These are phyloP conservation scores for Ulmus americana DNA, from an alignment of 331 rosid species.

Conservation along the genomic window DNA sequence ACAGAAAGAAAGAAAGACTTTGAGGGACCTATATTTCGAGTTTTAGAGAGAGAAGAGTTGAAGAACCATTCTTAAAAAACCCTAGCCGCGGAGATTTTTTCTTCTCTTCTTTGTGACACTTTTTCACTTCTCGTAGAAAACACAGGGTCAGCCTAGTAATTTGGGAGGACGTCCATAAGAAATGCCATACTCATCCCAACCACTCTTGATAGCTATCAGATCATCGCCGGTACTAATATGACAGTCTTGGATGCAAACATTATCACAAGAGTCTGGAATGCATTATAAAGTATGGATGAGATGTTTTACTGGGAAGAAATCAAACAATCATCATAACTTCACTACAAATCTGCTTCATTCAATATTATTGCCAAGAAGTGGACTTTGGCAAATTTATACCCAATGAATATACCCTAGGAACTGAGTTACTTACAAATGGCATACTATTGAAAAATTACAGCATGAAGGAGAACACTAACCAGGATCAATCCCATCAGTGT, in stretches of 20 bases:
- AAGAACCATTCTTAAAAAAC: too few relatives aligned
- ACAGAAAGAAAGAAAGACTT: not conserved
- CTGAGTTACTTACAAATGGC: not conserved
- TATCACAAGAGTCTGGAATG: constrained; percentile 56
- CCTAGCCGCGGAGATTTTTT: too few relatives aligned
- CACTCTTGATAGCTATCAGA: constrained; percentile 68
- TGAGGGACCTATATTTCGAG: not conserved
- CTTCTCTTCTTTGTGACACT: too few relatives aligned
- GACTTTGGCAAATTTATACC: not conserved
- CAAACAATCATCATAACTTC: not conserved
- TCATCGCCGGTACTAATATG: constrained; percentile 78
- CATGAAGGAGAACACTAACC: constrained; percentile 36
- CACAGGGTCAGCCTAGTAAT: too few relatives aligned
- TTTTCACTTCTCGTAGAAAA: too few relatives aligned
- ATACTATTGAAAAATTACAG: not conserved
- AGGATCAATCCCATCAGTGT: constrained; percentile 74
- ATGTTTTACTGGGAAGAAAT: constrained; percentile 8
- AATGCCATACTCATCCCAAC: constrained; percentile 83
- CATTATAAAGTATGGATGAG: constrained; percentile 23
- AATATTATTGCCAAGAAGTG: not conserved
- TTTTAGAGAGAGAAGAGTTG: constrained; percentile 13
- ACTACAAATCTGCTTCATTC: too few relatives aligned
- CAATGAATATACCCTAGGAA: not conserved
- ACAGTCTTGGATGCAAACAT: constrained; percentile 75
- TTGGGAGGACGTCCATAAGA: constrained; percentile 55